Conservation (phyloP, 805 yeast species). For the Saturnispora mendoncae region DNA sequence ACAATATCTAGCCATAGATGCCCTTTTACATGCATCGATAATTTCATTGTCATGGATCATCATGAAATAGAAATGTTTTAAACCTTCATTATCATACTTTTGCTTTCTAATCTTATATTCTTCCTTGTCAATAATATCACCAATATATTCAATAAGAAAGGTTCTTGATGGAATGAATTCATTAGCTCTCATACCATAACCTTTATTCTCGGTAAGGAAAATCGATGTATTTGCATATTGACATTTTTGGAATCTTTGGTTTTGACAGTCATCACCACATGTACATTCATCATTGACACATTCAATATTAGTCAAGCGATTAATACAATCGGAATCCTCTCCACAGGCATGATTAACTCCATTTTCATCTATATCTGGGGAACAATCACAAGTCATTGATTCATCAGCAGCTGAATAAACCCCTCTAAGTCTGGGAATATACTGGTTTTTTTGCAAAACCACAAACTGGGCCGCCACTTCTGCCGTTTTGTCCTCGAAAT, state of each 20-base stretch:
- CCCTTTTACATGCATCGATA: constrained; percentile 88
- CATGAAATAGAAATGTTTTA: constrained; percentile 89
- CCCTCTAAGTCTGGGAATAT: constrained; percentile 55
- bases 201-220: constrained; percentile 76
- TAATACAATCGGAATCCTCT: constrained; percentile 82
- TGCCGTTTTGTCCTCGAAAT: constrained; percentile 48
- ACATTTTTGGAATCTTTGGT: constrained; percentile 77
- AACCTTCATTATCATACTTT: constrained; percentile 57
- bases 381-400: constrained; percentile 87
- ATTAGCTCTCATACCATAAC: constrained; percentile 80
- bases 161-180: constrained; percentile 45
- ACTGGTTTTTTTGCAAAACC: constrained; percentile 50
- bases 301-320: constrained; percentile 85
- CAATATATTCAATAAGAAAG: constrained; percentile 88
- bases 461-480: constrained; percentile 60
- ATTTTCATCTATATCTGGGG: constrained; percentile 34
- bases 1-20: constrained; percentile 83
- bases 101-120: constrained; percentile 68
- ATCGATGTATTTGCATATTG: constrained; percentile 72
- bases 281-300: constrained; percentile 63
- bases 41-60: constrained; percentile 89
- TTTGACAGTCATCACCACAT: constrained; percentile 76
- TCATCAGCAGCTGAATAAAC: constrained; percentile 59
- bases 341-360: constrained; percentile 61
- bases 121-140: constrained; percentile 82